Base-by-base conservation (phyloP, 176 grass and related monocot species). In the Ananas comosus region DNA sequence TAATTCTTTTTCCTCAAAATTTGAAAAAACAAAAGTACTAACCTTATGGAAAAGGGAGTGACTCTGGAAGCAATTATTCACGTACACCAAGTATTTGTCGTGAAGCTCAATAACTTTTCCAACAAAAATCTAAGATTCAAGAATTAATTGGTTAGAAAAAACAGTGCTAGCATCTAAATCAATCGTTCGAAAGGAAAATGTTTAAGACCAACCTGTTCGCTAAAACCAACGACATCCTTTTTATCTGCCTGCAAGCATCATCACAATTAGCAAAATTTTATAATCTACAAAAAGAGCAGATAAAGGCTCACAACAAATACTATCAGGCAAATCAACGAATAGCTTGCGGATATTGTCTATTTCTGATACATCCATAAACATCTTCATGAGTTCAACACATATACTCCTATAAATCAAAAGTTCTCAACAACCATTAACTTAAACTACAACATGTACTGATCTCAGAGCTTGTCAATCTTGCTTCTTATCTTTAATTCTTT, bases 31-130 rank as follows among this genome's bases (percentile, higher is more conserved):
- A 42, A 11, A 2, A 12, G 24, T 24, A 27, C 61, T 42, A 53
- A 75, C 73, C 73, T 75, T 75, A 66, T 75, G 63, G 63, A 75
- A 75, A 53, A 75, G 73, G 13, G 73, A 75, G 21, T 75, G 73
- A 52, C 53, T 75, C 73, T 75, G 73, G 24, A 75, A 75, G 63
- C 73, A 75, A 50, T 75, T 63, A 64, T 27, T 75, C 49, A 75
- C 63, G 42, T 75, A 75, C 17, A 63, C 49, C 48, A 75, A 66
- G 73, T 53, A 75, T 14, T 66, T 75, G 63, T 75, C 73, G 42
- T 75, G 73, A 10, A 75, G 50, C 47, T 75, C 73, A 4, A 75
- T 75, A 75, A 75, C 27, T 66, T 75, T 75, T 66, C 73, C 53
- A 28, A 75, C 73, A 66, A 75, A 75, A 51, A 75, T 63, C 73